Evolutionary conservation across 1,284 basidiomycete genomes (phyloP), one percentile per base, ranked within the genome.

Genomic region (Dichomitus squalens): DNA sequence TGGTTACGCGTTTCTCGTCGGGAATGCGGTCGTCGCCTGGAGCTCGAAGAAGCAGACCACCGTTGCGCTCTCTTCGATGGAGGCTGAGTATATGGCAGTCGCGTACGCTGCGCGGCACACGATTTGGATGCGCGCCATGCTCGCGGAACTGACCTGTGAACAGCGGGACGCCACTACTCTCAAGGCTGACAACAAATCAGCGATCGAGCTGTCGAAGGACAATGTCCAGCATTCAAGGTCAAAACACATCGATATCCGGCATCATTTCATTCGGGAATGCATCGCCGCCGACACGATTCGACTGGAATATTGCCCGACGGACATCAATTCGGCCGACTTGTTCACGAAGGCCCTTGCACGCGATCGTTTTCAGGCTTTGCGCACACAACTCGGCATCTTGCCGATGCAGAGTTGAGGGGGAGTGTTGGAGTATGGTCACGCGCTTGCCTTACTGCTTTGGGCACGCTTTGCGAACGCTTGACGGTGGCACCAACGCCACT

Each of bases 161-260:
- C 41, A 43, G 20, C 7, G 51, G 1, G 36, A 23, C 0, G 11
- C 48, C 2, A 20, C 39, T 2, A 3, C 1, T 1, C 40, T 55
- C 9, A 20, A 38, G 14, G 25, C 27, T 2, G 48, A 55, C 48
- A 55, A 55, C 23, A 7, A 29, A 4, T 36, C 39, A 3, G 53
- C 48, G 4, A 49, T 55, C 34, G 40, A 23, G 2, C 40, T 55
- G 5, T 14, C 52, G 6, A 49, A 49, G 39, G 31, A 58, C 46
- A 44, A 49, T 18, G 20, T 23, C 2, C 49, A 38, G 27, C 68
- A 70, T 41, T 43, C 60, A 1, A 50, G 68, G 4, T 64, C 68
- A 18, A 76, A 76, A 57, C 75, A 78, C 57, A 74, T 78, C 44
- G 70, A 72, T 41, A 64, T 76, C 20, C 55, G 53, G 4, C 63